Conservation (phyloP, 2,329 filamentous ascomycete species). For the Mariannaea elegans region DNA sequence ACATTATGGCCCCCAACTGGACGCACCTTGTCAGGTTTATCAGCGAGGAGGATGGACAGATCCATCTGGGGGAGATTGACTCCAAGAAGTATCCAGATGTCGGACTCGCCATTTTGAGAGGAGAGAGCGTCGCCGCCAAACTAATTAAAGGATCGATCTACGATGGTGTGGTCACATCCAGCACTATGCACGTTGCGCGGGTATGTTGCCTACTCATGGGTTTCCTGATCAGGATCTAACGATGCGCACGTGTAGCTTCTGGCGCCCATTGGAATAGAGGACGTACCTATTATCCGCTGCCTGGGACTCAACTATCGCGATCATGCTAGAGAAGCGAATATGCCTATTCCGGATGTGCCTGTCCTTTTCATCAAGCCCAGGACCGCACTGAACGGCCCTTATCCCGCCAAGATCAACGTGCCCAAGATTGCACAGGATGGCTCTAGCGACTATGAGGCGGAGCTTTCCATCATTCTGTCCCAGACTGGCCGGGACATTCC, state of each 20-base stretch:
- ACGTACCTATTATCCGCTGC: constrained; percentile 54
- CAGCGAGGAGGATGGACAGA: constrained; percentile 50
- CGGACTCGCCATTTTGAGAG: constrained; percentile 12
- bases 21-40: constrained; percentile 53
- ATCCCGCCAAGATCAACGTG: constrained; percentile 41
- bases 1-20: constrained; percentile 37
- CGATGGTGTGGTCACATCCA: neutral
- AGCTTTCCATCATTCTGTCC: constrained; percentile 49
- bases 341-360: constrained; percentile 46
- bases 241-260: constrained; percentile 33
- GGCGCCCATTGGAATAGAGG: constrained; percentile 44
- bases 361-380: constrained; percentile 52
- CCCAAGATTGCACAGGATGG: constrained; percentile 40
- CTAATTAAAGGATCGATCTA: neutral
- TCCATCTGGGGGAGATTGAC: constrained; percentile 51
- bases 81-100: constrained; percentile 37
- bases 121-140: neutral
- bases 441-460: constrained; percentile 52
- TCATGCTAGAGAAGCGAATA: constrained; percentile 49
- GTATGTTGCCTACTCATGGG: neutral
- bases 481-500: constrained; percentile 54
- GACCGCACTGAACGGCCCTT: constrained; percentile 45
- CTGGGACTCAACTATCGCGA: constrained; percentile 56
- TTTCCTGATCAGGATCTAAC: neutral
- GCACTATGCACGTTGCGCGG: neutral